phyloP scores from a whole-genome alignment of 345 rosid species.

The Erodium maritimum region DNA sequence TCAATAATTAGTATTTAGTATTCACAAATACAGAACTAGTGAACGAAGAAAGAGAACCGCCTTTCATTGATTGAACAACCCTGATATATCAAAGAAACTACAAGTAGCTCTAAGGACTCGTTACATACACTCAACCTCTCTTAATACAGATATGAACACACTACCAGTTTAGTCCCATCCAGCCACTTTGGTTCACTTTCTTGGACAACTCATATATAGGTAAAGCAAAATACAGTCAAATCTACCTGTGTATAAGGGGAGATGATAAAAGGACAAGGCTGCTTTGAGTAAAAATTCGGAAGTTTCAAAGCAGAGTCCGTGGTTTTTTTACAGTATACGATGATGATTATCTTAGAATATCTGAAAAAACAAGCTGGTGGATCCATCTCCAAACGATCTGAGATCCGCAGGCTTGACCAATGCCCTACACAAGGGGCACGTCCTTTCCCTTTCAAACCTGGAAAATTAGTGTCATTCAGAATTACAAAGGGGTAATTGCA shows the following conservation, averaged over 20 bases:
- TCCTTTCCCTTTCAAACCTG: constrained; percentile 99
- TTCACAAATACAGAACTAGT: no score
- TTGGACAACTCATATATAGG: neutral
- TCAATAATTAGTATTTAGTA: no score
- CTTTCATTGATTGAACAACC: neutral
- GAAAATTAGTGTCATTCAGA: constrained; percentile 10
- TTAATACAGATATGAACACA: constrained; percentile 11
- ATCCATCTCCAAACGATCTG: constrained; percentile 90
- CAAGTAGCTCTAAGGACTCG: constrained; percentile 7
- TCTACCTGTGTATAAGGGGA: constrained; percentile 9
- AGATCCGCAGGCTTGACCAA: constrained; percentile 89
- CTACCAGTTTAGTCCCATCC: constrained; percentile 5
- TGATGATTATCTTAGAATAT: constrained; percentile 33
- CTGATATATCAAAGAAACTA: neutral
- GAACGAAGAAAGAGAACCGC: neutral
- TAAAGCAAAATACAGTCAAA: constrained; percentile 10
- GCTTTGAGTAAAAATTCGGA: constrained; percentile 13
- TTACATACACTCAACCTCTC: constrained; percentile 13
- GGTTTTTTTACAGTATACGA: no score
- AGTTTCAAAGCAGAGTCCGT: constrained; percentile 9
- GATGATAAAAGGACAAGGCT: constrained; percentile 6
- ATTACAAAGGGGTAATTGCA: no score
- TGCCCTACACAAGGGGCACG: constrained; percentile 95
- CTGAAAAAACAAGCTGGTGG: constrained; percentile 93
- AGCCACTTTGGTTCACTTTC: constrained; percentile 10